phyloP scores from a whole-genome alignment of 2,329 filamentous ascomycete genomes.

The Fusarium sp. region DNA sequence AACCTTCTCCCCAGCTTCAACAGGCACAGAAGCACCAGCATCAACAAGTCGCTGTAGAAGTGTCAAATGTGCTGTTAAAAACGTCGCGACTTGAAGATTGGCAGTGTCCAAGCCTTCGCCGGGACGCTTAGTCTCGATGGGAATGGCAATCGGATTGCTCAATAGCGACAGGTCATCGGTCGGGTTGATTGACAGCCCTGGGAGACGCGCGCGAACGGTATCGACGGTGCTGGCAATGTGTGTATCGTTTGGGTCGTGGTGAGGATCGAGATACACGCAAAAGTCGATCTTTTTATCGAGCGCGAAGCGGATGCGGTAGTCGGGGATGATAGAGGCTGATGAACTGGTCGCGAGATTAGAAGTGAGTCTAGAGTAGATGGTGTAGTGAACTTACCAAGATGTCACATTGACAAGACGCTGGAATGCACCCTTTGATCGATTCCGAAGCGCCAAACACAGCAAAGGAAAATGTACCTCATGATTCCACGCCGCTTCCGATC shows the following conservation, averaged over 20 bases:
- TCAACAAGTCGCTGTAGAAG: not conserved
- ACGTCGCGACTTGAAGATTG: slow-evolving; percentile 6
- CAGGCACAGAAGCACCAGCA: not conserved
- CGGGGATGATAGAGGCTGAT: not conserved
- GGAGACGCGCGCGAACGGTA: not conserved
- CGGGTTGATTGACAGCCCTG: not conserved
- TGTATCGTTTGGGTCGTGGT: not conserved
- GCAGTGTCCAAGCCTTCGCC: slow-evolving; percentile 1
- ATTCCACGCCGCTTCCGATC: slow-evolving; percentile 1
- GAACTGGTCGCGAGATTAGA: not conserved
- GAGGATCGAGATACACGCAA: slow-evolving; percentile 1
- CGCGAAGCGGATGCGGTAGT: not conserved
- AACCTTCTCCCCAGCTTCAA: accelerated
- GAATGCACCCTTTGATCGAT: not conserved
- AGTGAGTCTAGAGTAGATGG: accelerated
- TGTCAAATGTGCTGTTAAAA: not conserved
- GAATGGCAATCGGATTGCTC: slow-evolving; percentile 4
- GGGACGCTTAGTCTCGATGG: slow-evolving; percentile 25
- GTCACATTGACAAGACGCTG: not conserved
- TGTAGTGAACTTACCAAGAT: not conserved
- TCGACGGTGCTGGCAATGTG: not conserved
- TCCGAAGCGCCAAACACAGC: not conserved
- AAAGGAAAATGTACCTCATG: not conserved
- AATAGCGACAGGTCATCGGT: not conserved
- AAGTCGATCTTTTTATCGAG: slow-evolving; percentile 25